phyloP scores from a whole-genome alignment of 2,329 filamentous ascomycete species.

The Clonostachys rhizophaga region DNA sequence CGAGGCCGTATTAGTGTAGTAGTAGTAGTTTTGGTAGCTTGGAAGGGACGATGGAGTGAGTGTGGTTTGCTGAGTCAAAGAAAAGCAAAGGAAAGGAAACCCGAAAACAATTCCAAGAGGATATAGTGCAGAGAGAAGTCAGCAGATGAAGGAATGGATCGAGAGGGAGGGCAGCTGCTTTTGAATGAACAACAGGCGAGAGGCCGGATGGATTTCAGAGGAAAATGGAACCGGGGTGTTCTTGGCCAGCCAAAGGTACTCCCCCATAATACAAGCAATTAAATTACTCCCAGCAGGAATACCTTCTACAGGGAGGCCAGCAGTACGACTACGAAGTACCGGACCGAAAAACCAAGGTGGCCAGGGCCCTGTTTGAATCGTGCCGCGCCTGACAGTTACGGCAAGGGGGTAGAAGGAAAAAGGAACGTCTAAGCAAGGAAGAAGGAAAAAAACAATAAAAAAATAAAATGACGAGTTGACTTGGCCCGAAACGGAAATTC shows the following conservation, averaged over 20 bases:
- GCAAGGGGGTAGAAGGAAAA: background rate
- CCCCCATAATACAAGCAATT: too few relatives aligned
- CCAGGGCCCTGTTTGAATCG: too few relatives aligned
- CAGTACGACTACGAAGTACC: too few relatives aligned
- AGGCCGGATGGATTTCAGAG: slow-evolving; percentile 3
- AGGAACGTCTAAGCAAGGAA: background rate
- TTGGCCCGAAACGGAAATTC: background rate
- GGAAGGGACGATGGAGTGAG: background rate
- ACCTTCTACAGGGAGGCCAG: too few relatives aligned
- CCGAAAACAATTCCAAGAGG: too few relatives aligned
- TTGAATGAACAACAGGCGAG: slow-evolving; percentile 8
- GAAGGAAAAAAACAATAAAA: slow-evolving; percentile 1
- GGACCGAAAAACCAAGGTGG: too few relatives aligned
- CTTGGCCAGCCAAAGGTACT: too few relatives aligned
- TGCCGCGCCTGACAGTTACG: too few relatives aligned
- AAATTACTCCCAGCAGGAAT: too few relatives aligned
- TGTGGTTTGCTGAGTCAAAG: slow-evolving; percentile 1
- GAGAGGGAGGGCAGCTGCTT: slow-evolving; percentile 11
- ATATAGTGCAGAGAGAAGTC: too few relatives aligned
- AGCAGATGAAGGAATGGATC: slow-evolving; percentile 4
- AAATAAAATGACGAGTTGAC: background rate
- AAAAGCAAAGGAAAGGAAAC: slow-evolving; percentile 4
- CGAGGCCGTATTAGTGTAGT: slow-evolving; percentile 5
- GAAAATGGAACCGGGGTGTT: slow-evolving; percentile 4
- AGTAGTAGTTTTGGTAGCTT: background rate